phyloP scores from a whole-genome alignment of 805 yeast species.

The Metschnikowia kofuensis region DNA sequence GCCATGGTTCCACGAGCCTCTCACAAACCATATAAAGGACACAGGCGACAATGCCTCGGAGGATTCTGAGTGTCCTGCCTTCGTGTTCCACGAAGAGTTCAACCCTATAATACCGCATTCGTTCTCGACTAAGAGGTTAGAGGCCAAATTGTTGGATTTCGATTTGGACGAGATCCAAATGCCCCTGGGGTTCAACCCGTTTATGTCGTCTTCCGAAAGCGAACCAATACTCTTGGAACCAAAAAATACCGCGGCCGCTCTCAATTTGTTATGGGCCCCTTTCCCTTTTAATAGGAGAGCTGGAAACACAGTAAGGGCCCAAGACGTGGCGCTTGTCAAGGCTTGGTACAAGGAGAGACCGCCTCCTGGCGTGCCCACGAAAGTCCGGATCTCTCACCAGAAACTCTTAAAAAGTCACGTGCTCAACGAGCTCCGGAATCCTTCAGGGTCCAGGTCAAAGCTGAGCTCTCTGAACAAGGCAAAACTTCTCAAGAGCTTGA shows the following conservation, averaged over 20 bases:
- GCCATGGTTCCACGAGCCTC: slow-evolving; percentile 64
- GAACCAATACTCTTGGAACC: slow-evolving; percentile 27
- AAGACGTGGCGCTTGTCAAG: slow-evolving; percentile 84
- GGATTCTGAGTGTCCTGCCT: slow-evolving; percentile 40
- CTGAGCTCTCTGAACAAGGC: slow-evolving; percentile 48
- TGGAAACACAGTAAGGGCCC: slow-evolving; percentile 74
- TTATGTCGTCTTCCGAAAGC: slow-evolving; percentile 31
- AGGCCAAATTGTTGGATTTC: slow-evolving; percentile 19
- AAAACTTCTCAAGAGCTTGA: slow-evolving; percentile 61
- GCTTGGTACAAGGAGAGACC: slow-evolving; percentile 77
- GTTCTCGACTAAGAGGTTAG: slow-evolving; percentile 21
- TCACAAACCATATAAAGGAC: slow-evolving; percentile 47
- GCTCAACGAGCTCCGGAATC: slow-evolving; percentile 62
- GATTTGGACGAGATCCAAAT: slow-evolving; percentile 25
- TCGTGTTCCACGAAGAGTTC: slow-evolving; percentile 49
- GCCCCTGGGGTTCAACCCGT: slow-evolving; percentile 47
- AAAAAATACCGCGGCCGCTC: slow-evolving; percentile 47
- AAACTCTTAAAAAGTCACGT: slow-evolving; percentile 78
- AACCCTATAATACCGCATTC: slow-evolving; percentile 49
- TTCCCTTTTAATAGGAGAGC: slow-evolving; percentile 77
- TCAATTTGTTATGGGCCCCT: slow-evolving; percentile 77
- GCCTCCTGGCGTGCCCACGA: slow-evolving; percentile 59
- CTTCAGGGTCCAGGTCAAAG: slow-evolving; percentile 24
- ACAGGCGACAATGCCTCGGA: slow-evolving; percentile 25
- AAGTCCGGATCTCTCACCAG: slow-evolving; percentile 85